Base-by-base conservation (phyloP, 768 basidiomycete genomes). In the Lentinula aciculospora region DNA sequence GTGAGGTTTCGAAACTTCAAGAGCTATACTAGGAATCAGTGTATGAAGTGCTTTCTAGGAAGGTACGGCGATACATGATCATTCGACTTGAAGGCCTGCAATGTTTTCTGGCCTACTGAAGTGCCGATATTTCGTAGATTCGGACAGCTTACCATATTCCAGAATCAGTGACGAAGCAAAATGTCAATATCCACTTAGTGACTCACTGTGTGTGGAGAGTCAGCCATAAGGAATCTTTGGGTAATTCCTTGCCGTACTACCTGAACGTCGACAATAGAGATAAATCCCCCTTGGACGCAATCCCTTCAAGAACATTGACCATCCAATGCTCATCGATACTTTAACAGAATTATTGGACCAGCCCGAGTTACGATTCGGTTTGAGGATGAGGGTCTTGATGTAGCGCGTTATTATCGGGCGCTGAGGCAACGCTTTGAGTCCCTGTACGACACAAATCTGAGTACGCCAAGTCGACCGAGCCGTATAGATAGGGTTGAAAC, bases 241-340 rank as follows among this genome's bases (percentile, higher is more conserved):
- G 64, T 27, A 57, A 60, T 39, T 62, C 61, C 60, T 56, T n/a
- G 21, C 64, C 63, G 32, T 64, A 60, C 64, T 61, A 65, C 27
- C 48, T 57, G 37, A 65, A 65, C 13, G 55, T 59, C 17, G 57
- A 51, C 8, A 64, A 53, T 34, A 56, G 29, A 23, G 42, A 27
- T 31, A 64, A 44, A 31, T 51, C 56, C 4, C 63, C 60, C 10
- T 28, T 19, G 3, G 56, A 46, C 17, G 61, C 63, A 3, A 65
- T 51, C 36, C 46, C 51, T 36, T 60, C 57, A 27, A 65, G 47
- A 4, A 36, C 31, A 29, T 32, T 49, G 7, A 60, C 50, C n/a
- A 65, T 47, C 56, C 56, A 56, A 1, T 25, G 28, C 34, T 63
- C 63, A n/a, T 63, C 56, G 3, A 60, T 27, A 36, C 40, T 34